A percentile compares a stretch with the other conserved stretches of the same genome.
Evolutionary conservation across 306 rosid genomes (phyloP).

Genomic region (Quercus alba): DNA sequence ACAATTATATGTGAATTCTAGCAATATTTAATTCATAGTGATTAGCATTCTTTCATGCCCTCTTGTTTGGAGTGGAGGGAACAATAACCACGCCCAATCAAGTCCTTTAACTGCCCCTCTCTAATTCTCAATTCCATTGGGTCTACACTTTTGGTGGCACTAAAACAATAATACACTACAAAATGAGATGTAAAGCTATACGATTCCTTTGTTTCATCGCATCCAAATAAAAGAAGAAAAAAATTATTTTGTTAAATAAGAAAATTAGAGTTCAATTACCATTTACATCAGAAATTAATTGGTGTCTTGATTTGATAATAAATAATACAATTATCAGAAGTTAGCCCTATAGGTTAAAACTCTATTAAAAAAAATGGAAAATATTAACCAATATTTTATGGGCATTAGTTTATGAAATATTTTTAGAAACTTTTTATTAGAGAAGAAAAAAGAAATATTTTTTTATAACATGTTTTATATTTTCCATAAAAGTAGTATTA

Average conservation of each 20-base stretch:
- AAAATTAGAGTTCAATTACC: accelerated
- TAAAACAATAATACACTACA: conserved; percentile 31
- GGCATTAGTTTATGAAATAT: no score
- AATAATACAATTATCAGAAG: accelerated
- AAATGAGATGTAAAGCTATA: conserved; percentile 32
- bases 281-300: no score
- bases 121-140: conserved; percentile 45
- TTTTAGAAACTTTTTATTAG: no score
- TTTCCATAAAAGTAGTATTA: accelerated
- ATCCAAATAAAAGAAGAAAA: not conserved
- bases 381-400: no score
- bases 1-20: conserved; percentile 20
- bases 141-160: conserved; percentile 69
- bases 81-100: conserved; percentile 65
- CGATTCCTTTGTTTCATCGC: conserved; percentile 23
- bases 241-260: not conserved
- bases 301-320: accelerated
- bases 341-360: accelerated
- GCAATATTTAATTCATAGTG: conserved; percentile 30
- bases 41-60: conserved; percentile 44
- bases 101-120: conserved; percentile 19
- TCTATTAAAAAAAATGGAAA: no score
- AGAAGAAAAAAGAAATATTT: no score
- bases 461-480: no score
- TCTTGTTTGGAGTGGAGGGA: conserved; percentile 92